A percentile compares a stretch with the other conserved stretches of the same genome.
These are phyloP conservation scores for Phialocephala sp. DNA, from an alignment of 2,329 filamentous ascomycete genomes.

Conservation along the genomic window DNA sequence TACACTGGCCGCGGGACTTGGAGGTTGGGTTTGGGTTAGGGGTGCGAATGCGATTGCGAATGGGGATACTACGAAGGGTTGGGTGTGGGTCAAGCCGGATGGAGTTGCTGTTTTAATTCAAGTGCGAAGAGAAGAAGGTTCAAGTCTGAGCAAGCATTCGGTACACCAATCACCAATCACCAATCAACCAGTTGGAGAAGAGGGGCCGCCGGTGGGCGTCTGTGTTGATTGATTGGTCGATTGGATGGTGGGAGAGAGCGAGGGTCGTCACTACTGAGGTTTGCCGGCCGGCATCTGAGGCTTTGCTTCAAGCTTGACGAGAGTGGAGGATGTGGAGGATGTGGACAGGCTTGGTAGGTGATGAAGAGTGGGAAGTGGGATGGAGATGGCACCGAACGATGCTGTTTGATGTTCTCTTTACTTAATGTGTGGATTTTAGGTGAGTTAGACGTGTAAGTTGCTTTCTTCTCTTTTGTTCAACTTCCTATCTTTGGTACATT, in stretches of 20 bases:
- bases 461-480: neutral
- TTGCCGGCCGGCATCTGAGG: neutral
- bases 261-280: no score
- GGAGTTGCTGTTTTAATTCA: no score
- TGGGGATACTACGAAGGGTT: no score
- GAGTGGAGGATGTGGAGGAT: conserved; percentile 1
- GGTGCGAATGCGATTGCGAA: no score
- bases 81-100: no score
- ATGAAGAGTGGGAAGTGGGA: conserved; percentile 12
- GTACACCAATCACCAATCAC: no score
- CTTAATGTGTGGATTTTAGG: neutral
- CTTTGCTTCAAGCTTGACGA: neutral
- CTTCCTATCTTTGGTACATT: neutral
- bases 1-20: neutral
- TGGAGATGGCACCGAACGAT: conserved; percentile 2
- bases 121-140: neutral
- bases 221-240: no score
- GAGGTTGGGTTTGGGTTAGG: no score
- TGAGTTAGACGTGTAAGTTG: neutral
- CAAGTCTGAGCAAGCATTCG: no score
- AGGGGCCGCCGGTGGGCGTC: no score
- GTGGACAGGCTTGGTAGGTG: neutral
- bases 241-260: no score
- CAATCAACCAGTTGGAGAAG: no score
- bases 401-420: neutral